Base-by-base conservation (phyloP, 192 early-diverging fungal genomes). In the Martensiomyces pterosporus region DNA sequence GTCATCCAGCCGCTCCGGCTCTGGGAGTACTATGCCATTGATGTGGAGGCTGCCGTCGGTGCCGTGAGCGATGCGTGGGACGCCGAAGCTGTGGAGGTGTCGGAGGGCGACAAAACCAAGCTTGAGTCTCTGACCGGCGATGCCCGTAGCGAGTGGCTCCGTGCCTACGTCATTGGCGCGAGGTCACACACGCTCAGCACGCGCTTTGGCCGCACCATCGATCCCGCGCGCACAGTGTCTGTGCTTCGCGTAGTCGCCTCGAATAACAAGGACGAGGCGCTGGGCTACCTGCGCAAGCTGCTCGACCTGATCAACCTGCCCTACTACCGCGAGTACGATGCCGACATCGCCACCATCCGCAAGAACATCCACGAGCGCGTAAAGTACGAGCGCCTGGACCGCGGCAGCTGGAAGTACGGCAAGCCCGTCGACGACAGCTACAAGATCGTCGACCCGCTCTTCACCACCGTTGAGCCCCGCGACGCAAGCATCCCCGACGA, bases 401-500 rank as follows among this genome's bases (percentile, higher is more conserved):
- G 60, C n/a, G 85, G 94, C 64, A 93, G 97, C 29, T 95, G 94
- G 62, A 74, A 74, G 46, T 66, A 48, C 18, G 82, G 84, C 58
- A 72, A 93, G 17, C 90, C 88, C 0, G 60, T 78, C 3, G 81
- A 94, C 48, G 77, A 79, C n/a, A 64, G 74, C 46, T 79, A 77
- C 43, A 79, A 82, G 39, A 92, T 94, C n/a, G 54, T 98, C 18
- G 85, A 93, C n/a, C 94, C 94, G 52, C 84, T 83, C n/a, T 98
- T 96, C 52, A 97, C 97, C 29, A 97, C 97, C 0, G 80, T 90
- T 4, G 48, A 93, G 37, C 82, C 88, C 0, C 35, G 73, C 9
- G 81, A 85, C 42, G 64, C 67, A 2, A 54, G 33, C 9, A 82
- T 85, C 0, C 79, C 88, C 18, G 52, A 73, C 8, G 96, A 92